These are phyloP conservation scores for Kwoniella shivajii DNA, from an alignment of 1,284 basidiomycete species.

Conservation along the genomic window DNA sequence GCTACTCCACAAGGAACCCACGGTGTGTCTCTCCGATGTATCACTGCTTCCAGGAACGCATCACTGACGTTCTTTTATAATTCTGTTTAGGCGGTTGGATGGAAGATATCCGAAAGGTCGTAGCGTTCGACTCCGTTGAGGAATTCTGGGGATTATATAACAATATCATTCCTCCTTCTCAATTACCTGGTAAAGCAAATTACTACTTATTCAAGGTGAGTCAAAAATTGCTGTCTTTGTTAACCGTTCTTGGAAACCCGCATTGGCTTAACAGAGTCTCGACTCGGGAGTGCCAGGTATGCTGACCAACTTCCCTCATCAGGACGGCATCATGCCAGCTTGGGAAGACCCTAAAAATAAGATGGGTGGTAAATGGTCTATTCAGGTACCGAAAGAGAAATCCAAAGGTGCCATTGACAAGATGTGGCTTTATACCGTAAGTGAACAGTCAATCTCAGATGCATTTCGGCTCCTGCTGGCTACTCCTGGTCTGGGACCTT, in stretches of 20 bases:
- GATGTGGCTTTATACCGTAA: conserved; percentile 96
- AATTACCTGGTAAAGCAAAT: conserved; percentile 91
- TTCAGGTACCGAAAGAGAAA: conserved; percentile 96
- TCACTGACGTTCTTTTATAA: conserved; percentile 7
- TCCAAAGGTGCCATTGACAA: conserved; percentile 80
- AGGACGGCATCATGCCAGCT: conserved; percentile 92
- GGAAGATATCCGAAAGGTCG: conserved; percentile 94
- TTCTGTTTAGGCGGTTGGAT: conserved; percentile 77
- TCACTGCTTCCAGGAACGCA: conserved; percentile 36
- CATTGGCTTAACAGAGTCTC: too few species aligned
- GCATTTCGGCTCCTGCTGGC: too few species aligned
- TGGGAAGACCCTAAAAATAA: conserved; percentile 98
- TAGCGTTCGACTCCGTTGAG: conserved; percentile 90
- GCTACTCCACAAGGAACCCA: conserved; percentile 61
- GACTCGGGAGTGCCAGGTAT: too few species aligned
- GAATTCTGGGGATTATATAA: conserved; percentile 99
- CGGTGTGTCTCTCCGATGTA: conserved; percentile 59
- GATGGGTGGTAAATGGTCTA: conserved; percentile 96
- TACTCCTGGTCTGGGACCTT: too few species aligned
- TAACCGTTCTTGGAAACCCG: too few species aligned
- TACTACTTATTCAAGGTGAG: conserved; percentile 94
- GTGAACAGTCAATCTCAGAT: too few species aligned
- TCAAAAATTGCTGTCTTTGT: conserved; percentile 14
- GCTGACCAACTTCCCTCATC: conserved; percentile 7
- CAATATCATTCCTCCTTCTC: conserved; percentile 95